Conservation (phyloP, 441 rosid species). For the Adansonia madagascariensis region DNA sequence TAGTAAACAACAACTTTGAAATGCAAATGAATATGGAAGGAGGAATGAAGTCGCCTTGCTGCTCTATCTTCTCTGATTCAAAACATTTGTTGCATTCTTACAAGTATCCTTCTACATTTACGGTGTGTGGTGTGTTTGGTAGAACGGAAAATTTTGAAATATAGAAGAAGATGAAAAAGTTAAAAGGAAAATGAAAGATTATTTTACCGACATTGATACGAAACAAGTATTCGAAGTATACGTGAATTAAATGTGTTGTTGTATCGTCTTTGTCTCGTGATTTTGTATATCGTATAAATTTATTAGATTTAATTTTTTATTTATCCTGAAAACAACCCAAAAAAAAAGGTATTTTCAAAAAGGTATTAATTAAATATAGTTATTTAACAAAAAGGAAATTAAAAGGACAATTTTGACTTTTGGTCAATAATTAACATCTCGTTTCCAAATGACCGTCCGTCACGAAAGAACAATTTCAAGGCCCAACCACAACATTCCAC, state of each 20-base stretch:
- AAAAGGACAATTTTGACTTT: background rate
- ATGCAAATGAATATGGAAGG: constrained; percentile 34
- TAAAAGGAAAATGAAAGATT: no score
- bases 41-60: constrained; percentile 30
- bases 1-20: background rate
- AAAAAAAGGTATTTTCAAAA: no score
- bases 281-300: no score
- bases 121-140: background rate
- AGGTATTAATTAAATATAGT: no score
- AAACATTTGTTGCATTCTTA: background rate
- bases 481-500: constrained; percentile 4
- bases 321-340: no score
- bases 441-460: background rate
- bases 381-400: background rate
- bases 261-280: no score
- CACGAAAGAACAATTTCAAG: background rate
- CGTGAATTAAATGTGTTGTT: no score
- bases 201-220: background rate
- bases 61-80: background rate
- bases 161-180: no score
- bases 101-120: no score
- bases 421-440: background rate
- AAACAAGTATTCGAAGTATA: background rate
- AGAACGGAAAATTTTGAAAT: no score
- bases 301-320: background rate